Evolutionary conservation across 1,284 basidiomycete species (phyloP), one percentile per base, ranked within the genome.

Genomic region (Boletus hoseneyae): DNA sequence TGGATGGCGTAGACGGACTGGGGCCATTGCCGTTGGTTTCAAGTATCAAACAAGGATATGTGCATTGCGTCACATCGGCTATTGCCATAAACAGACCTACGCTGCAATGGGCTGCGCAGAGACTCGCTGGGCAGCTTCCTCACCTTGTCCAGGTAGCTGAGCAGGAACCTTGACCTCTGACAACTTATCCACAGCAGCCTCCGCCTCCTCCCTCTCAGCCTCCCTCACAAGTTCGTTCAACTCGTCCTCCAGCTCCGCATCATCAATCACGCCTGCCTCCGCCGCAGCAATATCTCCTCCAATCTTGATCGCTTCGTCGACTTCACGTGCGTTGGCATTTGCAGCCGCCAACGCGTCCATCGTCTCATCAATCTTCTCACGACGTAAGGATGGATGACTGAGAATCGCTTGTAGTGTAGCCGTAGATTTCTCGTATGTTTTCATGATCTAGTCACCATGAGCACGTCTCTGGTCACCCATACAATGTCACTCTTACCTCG

Each of bases 281-380:
- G 71, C 70, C n/a, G 74, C 70, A 2, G 83, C 73, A 7, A 82
- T 70, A 53, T 86, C 78, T 1, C 78, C 80, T 19, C 85, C 87
- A 35, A 83, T 66, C 45, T 77, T 75, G 45, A 97, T 83, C 2
- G 85, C 83, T 27, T 90, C 80, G 59, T 96, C 87, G 25, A 97
- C 76, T 59, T 97, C 93, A 44, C 75, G 75, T 45, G 91, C 89
- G 61, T 92, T 85, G 0, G 83, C 82, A 53, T 92, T 84, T 1
- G 86, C 87, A 51, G 90, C 87, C 1, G 89, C 83, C 60, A 98
- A 77, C 3, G 84, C 85, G 30, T 94, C 90, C 79, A 97, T 86
- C 2, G 92, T 95, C 56, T 80, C 75, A 42, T 96, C 90, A 45
- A 97, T 83, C 42, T 79, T 79, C 16, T 87, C 87, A 6, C 81